Conservation (phyloP, 208 protist species). For the Leptomonas seymouri region DNA sequence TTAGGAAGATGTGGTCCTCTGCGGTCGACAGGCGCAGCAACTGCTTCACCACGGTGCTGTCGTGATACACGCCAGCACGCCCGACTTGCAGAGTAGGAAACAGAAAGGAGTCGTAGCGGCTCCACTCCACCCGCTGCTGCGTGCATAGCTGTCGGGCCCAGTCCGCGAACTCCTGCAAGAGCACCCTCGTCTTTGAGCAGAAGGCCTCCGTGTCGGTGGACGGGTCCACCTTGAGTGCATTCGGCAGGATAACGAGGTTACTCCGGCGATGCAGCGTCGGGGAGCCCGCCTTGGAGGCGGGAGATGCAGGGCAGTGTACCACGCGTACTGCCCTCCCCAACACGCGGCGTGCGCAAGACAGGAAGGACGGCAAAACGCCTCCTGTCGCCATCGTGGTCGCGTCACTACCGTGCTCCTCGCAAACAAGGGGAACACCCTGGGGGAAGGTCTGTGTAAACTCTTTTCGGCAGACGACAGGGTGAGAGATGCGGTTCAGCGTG, state of each 20-base stretch:
- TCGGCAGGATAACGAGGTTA: conserved; percentile 67
- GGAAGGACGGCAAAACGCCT: not conserved
- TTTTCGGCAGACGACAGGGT: conserved; percentile 48
- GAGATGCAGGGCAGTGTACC: conserved; percentile 3
- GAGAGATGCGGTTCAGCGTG: conserved; percentile 42
- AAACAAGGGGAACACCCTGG: not conserved
- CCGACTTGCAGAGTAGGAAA: conserved; percentile 85
- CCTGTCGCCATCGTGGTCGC: not conserved
- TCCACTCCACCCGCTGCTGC: conserved; percentile 22
- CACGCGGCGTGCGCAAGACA: not conserved
- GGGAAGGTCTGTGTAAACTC: conserved; percentile 25
- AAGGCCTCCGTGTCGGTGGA: conserved; percentile 44
- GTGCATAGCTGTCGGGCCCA: conserved; percentile 27
- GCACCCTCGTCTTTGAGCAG: conserved; percentile 16
- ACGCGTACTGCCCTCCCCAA: conserved; percentile 1
- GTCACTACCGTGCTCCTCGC: not conserved
- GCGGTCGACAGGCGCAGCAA: conserved; percentile 43
- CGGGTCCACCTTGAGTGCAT: conserved; percentile 49
- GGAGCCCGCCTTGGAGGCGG: conserved; percentile 5
- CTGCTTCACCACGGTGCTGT: conserved; percentile 54
- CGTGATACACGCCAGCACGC: conserved; percentile 64
- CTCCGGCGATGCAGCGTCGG: conserved; percentile 55
- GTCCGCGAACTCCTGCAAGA: conserved; percentile 50
- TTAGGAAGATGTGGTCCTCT: conserved; percentile 63
- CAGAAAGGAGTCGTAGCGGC: conserved; percentile 60